Conservation (phyloP, 148 eudicot genomes). For the Chenopodium berlandieri region DNA sequence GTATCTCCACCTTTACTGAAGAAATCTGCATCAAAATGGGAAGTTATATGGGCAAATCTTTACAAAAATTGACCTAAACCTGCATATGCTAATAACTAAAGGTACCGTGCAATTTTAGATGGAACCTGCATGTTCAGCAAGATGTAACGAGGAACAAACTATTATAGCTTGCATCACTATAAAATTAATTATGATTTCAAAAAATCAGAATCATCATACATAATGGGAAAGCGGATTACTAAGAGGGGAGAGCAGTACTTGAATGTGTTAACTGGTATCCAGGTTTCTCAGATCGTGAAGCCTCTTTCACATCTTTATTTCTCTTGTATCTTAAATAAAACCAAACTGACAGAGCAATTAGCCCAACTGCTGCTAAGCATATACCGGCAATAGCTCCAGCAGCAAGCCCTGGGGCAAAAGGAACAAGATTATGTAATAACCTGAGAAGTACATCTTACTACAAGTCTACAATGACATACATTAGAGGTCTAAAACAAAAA, state of each 20-base stretch:
- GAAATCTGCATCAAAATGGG: constrained; percentile 28
- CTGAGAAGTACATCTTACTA: background rate
- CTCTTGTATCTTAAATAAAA: constrained; percentile 30
- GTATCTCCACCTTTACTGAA: constrained; percentile 30
- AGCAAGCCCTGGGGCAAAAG: constrained; percentile 37
- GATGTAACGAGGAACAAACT: too few relatives aligned
- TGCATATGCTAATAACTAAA: too few relatives aligned
- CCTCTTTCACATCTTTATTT: constrained; percentile 35
- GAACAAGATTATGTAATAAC: background rate
- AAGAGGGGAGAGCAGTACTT: constrained; percentile 24
- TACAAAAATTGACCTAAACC: background rate
- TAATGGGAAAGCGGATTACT: background rate
- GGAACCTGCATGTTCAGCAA: too few relatives aligned
- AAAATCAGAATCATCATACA: background rate
- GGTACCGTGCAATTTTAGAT: too few relatives aligned
- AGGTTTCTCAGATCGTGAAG: constrained; percentile 34
- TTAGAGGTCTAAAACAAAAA: background rate
- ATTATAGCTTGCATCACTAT: too few relatives aligned
- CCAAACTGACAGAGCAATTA: constrained; percentile 41
- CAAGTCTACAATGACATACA: background rate
- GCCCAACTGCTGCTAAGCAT: constrained; percentile 37
- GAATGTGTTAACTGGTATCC: constrained; percentile 33
- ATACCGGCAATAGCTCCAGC: constrained; percentile 54
- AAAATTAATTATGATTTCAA: background rate
- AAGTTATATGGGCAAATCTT: constrained; percentile 5